Evolutionary conservation across 2,329 filamentous ascomycete genomes (phyloP).

Genomic region (Zymoseptoria ardabiliae): DNA sequence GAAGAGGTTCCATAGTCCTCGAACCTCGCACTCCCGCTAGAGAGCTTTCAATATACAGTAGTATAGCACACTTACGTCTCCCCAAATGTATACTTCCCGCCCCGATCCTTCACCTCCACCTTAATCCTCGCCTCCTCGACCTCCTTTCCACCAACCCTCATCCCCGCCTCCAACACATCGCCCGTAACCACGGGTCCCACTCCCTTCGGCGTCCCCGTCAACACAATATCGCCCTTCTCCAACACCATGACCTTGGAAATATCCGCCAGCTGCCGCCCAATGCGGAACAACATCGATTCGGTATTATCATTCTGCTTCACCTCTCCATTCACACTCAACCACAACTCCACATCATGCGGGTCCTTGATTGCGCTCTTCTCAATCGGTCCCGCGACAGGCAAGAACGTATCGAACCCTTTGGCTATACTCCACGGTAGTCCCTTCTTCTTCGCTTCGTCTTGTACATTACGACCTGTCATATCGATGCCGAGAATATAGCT

Average conservation of each 20-base stretch:
- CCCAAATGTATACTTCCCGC: conserved; percentile 65
- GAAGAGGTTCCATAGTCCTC: conserved; percentile 17
- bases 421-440: conserved; percentile 92
- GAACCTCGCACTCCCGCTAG: background rate
- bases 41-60: background rate
- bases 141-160: conserved; percentile 73
- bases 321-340: conserved; percentile 74
- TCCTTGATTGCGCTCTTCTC: conserved; percentile 72
- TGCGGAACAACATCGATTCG: conserved; percentile 87
- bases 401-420: conserved; percentile 97
- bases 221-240: conserved; percentile 81
- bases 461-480: conserved; percentile 92
- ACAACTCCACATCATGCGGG: conserved; percentile 82
- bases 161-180: conserved; percentile 77
- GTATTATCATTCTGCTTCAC: conserved; percentile 78
- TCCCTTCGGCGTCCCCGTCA: conserved; percentile 96
- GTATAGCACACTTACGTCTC: conserved; percentile 34
- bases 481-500: conserved; percentile 89
- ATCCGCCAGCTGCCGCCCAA: conserved; percentile 79
- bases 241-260: conserved; percentile 94
- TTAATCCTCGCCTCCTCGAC: conserved; percentile 78
- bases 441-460: conserved; percentile 95
- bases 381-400: conserved; percentile 77
- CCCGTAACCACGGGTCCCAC: conserved; percentile 80
- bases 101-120: conserved; percentile 72